phyloP scores from a whole-genome alignment of 2,329 filamentous ascomycete species.

The Didymella pomorum region DNA sequence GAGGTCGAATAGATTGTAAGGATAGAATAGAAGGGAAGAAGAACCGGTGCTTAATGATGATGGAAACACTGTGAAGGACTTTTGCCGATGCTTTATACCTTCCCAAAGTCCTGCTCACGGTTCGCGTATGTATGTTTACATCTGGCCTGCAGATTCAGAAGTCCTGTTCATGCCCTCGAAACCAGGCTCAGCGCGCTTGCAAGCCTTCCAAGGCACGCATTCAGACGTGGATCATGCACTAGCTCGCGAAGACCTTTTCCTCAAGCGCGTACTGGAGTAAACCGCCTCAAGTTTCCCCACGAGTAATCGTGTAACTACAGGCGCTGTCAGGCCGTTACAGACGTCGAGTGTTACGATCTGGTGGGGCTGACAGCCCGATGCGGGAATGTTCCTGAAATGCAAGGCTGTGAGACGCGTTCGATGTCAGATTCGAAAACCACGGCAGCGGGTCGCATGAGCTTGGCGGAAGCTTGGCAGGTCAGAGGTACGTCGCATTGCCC shows the following conservation, averaged over 20 bases:
- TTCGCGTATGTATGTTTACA: conserved; percentile 3
- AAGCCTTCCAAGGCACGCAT: conserved; percentile 13
- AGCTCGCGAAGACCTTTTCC: conserved; percentile 21
- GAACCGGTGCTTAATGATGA: conserved; percentile 29
- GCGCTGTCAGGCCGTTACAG: conserved; percentile 18
- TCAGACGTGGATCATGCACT: conserved; percentile 22
- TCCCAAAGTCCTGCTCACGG: background rate
- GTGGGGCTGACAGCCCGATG: conserved; percentile 17
- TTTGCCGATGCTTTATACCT: conserved; percentile 17
- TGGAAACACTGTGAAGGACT: conserved; percentile 22
- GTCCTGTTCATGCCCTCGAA: conserved; percentile 9
- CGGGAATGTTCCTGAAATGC: conserved; percentile 11
- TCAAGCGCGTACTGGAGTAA: conserved; percentile 13
- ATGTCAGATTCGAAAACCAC: conserved; percentile 27
- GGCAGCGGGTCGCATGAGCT: conserved; percentile 26
- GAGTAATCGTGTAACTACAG: conserved; percentile 19
- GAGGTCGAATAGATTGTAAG: conserved; percentile 21
- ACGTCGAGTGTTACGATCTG: conserved; percentile 25
- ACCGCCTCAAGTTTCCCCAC: conserved; percentile 21
- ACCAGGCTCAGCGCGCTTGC: conserved; percentile 7
- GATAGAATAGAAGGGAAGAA: conserved; percentile 9
- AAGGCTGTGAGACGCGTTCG: conserved; percentile 32
- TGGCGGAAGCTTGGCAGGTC: conserved; percentile 31
- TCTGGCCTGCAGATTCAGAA: background rate
- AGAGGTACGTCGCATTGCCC: conserved; percentile 21